Evolutionary conservation across 257 asterid species (phyloP).

Genomic region (Henckelia pumila): DNA sequence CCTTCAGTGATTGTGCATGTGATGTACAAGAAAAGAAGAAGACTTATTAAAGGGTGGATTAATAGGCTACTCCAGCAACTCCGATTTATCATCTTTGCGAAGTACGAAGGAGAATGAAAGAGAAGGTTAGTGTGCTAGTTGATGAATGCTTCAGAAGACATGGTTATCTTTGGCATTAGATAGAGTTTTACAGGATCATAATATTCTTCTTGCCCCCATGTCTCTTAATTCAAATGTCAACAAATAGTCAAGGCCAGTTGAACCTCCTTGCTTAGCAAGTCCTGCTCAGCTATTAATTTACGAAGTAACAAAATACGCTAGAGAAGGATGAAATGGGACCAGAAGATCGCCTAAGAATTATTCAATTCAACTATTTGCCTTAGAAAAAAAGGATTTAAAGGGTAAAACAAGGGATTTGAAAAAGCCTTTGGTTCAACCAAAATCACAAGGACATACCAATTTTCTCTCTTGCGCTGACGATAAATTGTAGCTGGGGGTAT

Average conservation of each 20-base stretch:
- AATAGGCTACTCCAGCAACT: not conserved
- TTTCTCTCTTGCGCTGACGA: conserved; percentile 84
- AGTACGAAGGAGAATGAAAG: not conserved
- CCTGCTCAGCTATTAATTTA: too few species aligned
- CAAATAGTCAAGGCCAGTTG: not conserved
- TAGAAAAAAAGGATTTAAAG: too few species aligned
- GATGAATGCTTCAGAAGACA: not conserved
- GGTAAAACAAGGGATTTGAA: conserved; percentile 11
- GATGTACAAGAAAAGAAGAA: too few species aligned
- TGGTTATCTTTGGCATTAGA: not conserved
- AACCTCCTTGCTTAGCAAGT: too few species aligned
- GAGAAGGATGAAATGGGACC: not conserved
- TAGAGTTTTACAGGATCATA: not conserved
- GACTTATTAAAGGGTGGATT: not conserved
- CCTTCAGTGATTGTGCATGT: not conserved
- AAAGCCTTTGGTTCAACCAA: not conserved
- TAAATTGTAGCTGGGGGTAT: conserved; percentile 78
- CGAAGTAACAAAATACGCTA: not conserved
- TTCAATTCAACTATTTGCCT: not conserved
- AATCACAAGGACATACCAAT: conserved; percentile 51
- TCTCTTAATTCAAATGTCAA: not conserved
- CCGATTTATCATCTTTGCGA: not conserved
- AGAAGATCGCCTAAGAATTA: not conserved
- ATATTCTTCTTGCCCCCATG: not conserved
- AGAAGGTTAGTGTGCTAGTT: not conserved